These are phyloP conservation scores for Rubia occidens DNA, from an alignment of 305 asterid genomes.

Conservation along the genomic window DNA sequence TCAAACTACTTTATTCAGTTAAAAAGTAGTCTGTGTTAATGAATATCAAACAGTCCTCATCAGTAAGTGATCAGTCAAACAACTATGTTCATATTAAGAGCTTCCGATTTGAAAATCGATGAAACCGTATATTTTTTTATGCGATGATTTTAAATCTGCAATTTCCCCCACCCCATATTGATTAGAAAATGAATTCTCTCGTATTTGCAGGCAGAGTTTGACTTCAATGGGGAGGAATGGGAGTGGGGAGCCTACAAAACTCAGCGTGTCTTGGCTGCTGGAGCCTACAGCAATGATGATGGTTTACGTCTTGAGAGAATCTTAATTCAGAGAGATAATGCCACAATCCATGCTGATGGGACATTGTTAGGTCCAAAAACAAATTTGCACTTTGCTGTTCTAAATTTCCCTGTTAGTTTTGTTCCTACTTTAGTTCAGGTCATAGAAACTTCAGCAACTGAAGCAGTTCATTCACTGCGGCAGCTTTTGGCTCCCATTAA, in stretches of 20 bases:
- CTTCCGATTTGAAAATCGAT: neutral
- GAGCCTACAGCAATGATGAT: conserved; percentile 87
- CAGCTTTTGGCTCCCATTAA: conserved; percentile 83
- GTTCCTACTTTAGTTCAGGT: conserved; percentile 91
- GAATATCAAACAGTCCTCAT: neutral
- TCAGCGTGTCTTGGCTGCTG: conserved; percentile 97
- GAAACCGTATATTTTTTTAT: neutral
- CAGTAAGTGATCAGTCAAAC: too few species aligned
- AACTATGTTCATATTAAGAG: too few species aligned
- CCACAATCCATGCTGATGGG: conserved; percentile 98
- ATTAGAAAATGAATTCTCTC: neutral
- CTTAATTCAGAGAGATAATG: conserved; percentile 93
- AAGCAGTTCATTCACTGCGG: conserved; percentile 84
- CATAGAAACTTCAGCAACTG: conserved; percentile 87
- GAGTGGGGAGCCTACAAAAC: conserved; percentile 97
- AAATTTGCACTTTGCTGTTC: conserved; percentile 91
- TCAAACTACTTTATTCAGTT: neutral
- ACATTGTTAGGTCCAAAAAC: conserved; percentile 89
- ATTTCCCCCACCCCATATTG: neutral
- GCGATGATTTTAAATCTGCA: neutral
- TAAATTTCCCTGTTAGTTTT: conserved; percentile 89
- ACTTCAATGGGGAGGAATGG: conserved; percentile 99
- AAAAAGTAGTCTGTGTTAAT: neutral
- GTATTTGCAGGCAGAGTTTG: conserved; percentile 75
- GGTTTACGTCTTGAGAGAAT: conserved; percentile 98